Evolutionary conservation across 805 yeast species (phyloP), one percentile per base, ranked within the genome.

Genomic region (Citeromyces nyonsensis): DNA sequence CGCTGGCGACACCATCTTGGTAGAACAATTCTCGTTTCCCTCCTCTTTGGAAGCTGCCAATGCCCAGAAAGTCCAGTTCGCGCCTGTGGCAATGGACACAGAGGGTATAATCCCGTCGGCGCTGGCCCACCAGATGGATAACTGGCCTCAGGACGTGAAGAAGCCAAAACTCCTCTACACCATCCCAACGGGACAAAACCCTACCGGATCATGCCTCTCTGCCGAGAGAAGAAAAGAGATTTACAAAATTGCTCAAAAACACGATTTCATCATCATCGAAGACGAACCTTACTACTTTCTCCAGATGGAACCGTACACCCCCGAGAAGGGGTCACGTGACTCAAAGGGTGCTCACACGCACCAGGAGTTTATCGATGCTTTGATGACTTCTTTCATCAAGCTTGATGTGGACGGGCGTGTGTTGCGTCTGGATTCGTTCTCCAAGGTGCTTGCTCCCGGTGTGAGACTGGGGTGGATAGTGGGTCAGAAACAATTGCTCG

Each of bases 281-380:
- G 98, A 88, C 54, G 98, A 91, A 59, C 98, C 98, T 35, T 88
- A 88, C 72, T 88, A 83, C 64, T 88, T 84, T 63, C 63, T 88
- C 52, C 98, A 88, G 59, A 84, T 88, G 94, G 88, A 80, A 37
- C 51, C 66, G 31, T 91, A 83, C 62, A 59, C 70, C 15, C 42
- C 48, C 15, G 72, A 69, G 36, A 56, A 65, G 41, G 45, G 44
- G 12, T 11, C 14, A 11, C 14, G 29, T 6, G 20, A 27, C 29
- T 10, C 15, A 15, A 15, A 3, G 5, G 18, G 31, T 3, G 35
- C 43, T 10, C 49, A 44, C 30, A 57, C 66, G 39, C 91, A 78
- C 49, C 73, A 78, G 22, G 76, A 69, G 40, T 80, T 85, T 54
- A 37, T 81, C 37, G 49, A 61, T 34, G 67, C 77, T 3, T 59